Evolutionary conservation across 2,329 filamentous ascomycete genomes (phyloP).

Genomic region (Aspergillus fumigatiaffinis): DNA sequence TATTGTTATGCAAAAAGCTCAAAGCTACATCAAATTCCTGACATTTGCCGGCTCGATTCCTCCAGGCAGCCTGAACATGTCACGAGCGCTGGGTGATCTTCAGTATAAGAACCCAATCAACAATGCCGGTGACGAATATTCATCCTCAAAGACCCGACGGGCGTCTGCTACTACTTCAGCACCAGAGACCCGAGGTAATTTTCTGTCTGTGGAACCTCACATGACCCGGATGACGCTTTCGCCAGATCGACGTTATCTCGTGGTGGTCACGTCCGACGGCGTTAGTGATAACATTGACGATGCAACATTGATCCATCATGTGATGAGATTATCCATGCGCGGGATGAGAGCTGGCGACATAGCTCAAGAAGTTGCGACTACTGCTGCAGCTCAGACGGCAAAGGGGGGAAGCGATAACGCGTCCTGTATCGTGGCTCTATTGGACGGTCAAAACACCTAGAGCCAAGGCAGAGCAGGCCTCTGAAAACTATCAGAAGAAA

Average conservation of each 20-base stretch:
- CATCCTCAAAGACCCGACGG: slow-evolving; percentile 12
- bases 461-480: not conserved
- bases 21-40: not conserved
- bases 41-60: not conserved
- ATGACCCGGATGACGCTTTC: slow-evolving; percentile 21
- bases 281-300: slow-evolving; percentile 29
- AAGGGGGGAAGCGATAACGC: slow-evolving; percentile 27
- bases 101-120: slow-evolving; percentile 37
- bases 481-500: no score
- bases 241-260: slow-evolving; percentile 23
- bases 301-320: slow-evolving; percentile 24
- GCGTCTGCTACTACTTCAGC: slow-evolving; percentile 16
- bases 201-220: slow-evolving; percentile 31
- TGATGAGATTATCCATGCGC: slow-evolving; percentile 26
- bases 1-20: slow-evolving; percentile 1
- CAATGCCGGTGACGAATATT: slow-evolving; percentile 11
- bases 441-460: slow-evolving; percentile 26
- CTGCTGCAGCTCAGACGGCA: slow-evolving; percentile 7
- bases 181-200: slow-evolving; percentile 23
- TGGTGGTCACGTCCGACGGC: slow-evolving; percentile 31
- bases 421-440: slow-evolving; percentile 29
- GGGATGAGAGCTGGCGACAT: slow-evolving; percentile 28
- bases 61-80: slow-evolving; percentile 33
- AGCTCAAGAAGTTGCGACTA: slow-evolving; percentile 23
- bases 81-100: slow-evolving; percentile 33